Evolutionary conservation across 75 land plant genomes (phyloP).

Genomic region (Pinus tabuliformis): DNA sequence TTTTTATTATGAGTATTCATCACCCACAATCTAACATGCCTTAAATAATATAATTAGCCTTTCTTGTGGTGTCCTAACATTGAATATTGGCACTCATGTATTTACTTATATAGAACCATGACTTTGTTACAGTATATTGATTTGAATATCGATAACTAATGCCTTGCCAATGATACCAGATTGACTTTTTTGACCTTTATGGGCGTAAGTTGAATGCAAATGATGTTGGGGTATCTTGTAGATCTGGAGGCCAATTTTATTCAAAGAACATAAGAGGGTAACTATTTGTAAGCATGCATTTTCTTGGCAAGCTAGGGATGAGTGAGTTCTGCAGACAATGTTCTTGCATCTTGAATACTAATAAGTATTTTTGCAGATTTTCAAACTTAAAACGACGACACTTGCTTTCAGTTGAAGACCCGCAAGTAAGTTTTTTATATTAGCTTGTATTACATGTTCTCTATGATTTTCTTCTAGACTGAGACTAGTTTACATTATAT

Average conservation of each 20-base stretch:
- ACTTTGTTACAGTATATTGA: background rate
- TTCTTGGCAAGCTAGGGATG: background rate
- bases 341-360: background rate
- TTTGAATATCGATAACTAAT: background rate
- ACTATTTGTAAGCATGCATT: slow-evolving; percentile 3
- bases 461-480: background rate
- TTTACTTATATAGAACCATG: no score
- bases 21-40: no score
- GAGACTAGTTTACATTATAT: background rate
- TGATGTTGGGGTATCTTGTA: slow-evolving; percentile 96
- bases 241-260: slow-evolving; percentile 66
- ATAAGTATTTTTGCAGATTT: slow-evolving; percentile 41
- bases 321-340: background rate
- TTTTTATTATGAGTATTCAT: no score
- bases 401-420: slow-evolving; percentile 82
- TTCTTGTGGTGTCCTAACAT: no score
- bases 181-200: slow-evolving; percentile 91
- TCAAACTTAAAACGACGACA: slow-evolving; percentile 36
- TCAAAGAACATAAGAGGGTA: slow-evolving; percentile 76
- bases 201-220: slow-evolving; percentile 78
- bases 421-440: slow-evolving; percentile 58
- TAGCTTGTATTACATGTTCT: background rate
- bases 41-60: no score
- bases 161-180: slow-evolving; percentile 38
- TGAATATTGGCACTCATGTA: no score